Evolutionary conservation across 2,329 filamentous ascomycete species (phyloP), one percentile per base, ranked within the genome.

Genomic region (Fusarium tricinctum): DNA sequence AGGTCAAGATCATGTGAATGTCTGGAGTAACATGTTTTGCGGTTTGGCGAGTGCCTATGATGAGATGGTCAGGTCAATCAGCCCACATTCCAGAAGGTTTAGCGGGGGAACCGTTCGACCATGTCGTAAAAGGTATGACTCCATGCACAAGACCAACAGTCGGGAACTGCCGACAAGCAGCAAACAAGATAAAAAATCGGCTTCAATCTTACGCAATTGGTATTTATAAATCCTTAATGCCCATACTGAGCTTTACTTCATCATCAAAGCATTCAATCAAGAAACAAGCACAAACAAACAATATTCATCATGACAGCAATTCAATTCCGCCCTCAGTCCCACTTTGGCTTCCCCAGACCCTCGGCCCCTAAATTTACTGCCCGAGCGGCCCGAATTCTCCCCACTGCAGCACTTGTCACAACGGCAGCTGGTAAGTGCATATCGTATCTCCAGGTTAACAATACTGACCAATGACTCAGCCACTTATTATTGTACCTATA

Each of bases 261-360:
- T 17, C 14, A 54, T 19, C 32, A 7, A 15, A 52, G 19, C 6
- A 33, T 33, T 5, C 6, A 30, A 14, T 53, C 33, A 28, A 33
- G 19, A 4, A 22, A 10, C 10, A 17, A 17, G 10, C 19, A 30
- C 38, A 51, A 30, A 2, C 17, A 17, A 19, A 23, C 30, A 20
- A 23, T 15, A 14, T 10, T 32, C 22, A 44, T 19, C 19, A 58
- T 58, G 55, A 58, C 55, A 15, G 54, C 55, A 45, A 58, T 54
- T 54, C 45, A 48, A 26, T 58, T 38, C 40, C 48, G 49, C 15
- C 43, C 39, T 0, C 48, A 54, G 14, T 48, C 55, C 40, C 55
- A 26, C 49, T 58, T 58, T 20, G 48, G 44, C 32, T 45, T 58
- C 10, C 55, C 40, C 19, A 40, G 39, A 4, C 55, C 48, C 8